Evolutionary conservation across 176 grass and related monocot species (phyloP).

Genomic region (Eragrostis curvula): DNA sequence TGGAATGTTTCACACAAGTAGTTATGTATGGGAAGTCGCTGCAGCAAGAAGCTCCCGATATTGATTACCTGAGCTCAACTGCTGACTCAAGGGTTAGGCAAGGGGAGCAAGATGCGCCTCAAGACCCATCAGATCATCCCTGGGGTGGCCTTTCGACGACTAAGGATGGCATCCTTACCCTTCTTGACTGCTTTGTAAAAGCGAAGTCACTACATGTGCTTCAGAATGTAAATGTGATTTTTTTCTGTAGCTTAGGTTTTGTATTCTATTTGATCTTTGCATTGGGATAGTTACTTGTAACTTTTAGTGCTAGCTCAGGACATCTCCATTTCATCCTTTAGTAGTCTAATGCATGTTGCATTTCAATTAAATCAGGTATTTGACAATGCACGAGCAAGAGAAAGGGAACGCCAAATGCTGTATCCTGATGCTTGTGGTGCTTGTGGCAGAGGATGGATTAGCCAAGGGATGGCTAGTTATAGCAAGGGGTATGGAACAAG

Average conservation of each 20-base stretch:
- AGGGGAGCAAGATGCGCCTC: conserved; percentile 48
- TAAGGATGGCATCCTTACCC: conserved; percentile 85
- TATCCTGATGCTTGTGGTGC: conserved; percentile 99
- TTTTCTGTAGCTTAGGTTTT: conserved; percentile 16
- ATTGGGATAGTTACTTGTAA: background rate
- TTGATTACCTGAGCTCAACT: conserved; percentile 28
- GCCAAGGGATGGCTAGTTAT: conserved; percentile 78
- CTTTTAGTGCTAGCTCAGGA: conserved; percentile 9
- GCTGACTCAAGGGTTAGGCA: conserved; percentile 37
- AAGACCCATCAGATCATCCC: conserved; percentile 78
- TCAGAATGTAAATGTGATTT: conserved; percentile 75
- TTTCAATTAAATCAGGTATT: conserved; percentile 74
- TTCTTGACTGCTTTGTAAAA: conserved; percentile 86
- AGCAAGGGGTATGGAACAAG: conserved; percentile 75
- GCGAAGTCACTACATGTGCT: conserved; percentile 71
- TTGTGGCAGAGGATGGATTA: conserved; percentile 95
- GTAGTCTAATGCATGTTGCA: conserved; percentile 16
- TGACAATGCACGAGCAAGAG: conserved; percentile 92
- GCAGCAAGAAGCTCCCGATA: conserved; percentile 57
- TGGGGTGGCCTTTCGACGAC: conserved; percentile 89
- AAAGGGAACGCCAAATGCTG: conserved; percentile 92
- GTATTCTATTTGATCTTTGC: conserved; percentile 28
- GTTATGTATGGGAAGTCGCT: conserved; percentile 73
- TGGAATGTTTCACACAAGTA: conserved; percentile 87
- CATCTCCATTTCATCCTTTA: conserved; percentile 17